Base-by-base conservation (phyloP, 1,284 basidiomycete species). In the Ustilago shanxiensis region DNA sequence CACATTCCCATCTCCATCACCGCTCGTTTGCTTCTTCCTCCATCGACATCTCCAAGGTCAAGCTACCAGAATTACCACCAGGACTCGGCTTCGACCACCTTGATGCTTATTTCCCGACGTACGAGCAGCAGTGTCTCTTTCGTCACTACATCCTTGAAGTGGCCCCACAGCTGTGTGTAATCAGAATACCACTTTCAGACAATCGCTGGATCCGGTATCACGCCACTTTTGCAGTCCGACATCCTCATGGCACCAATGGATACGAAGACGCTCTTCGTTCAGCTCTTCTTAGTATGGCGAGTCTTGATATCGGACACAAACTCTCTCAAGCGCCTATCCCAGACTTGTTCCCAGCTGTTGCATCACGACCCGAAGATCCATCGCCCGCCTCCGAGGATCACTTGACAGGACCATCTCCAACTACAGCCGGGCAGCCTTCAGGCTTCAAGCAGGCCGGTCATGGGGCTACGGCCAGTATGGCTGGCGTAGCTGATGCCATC, bases 141-240 rank as follows among this genome's bases (percentile, higher is more conserved):
- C 68, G 73, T 9, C 73, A 76, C 31, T 76, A 71, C 22, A 60
- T 76, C 22, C 53, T 76, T 37, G 73, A 76, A 35, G 73, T 76
- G 3, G 73, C 68, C 22, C 68, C 73, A 4, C 68, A 72, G 39
- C 61, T 76, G 9, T 76, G 73, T 31, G 65, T 72, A 14, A 67
- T 62, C 33, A 55, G 51, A 4, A 71, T 72, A 37, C 68, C 73
- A 22, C 61, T 72, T 22, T 51, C 65, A 1, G 73, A 72, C 58
- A 76, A 76, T 44, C 68, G 65, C 3, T 76, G 73, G 73, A 65
- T 76, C 28, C 61, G 65, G 28, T 60, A 72, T n/a, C 68, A 71
- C n/a, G 68, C 73, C 22, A 65, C 64, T 0, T 72, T 71, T 49
- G 68, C 73, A 2, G 73, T 76, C 1, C 47, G 65, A 18, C 52